Evolutionary conservation across 495 filamentous ascomycete genomes (phyloP).

Genomic region (Hypoxylon perforatum): DNA sequence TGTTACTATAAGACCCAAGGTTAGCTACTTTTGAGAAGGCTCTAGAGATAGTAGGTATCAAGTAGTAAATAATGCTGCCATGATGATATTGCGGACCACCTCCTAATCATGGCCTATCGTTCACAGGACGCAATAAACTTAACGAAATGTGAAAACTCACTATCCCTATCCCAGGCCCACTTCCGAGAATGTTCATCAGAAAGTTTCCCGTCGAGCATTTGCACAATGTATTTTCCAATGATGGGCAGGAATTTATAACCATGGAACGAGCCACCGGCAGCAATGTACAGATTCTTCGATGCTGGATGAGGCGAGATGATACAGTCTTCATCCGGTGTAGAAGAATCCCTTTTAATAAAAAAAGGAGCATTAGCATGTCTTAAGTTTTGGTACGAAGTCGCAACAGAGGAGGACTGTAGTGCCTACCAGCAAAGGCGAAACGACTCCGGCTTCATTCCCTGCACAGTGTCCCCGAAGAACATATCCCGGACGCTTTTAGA

Average conservation of each 20-base stretch:
- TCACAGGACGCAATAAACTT: not conserved
- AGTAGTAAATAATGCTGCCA: not conserved
- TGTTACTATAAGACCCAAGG: not conserved
- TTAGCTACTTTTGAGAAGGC: not conserved
- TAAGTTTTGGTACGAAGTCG: not conserved
- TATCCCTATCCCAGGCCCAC: constrained; percentile 61
- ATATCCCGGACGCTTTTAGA: constrained; percentile 17
- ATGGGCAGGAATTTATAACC: constrained; percentile 66
- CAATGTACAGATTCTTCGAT: constrained; percentile 52
- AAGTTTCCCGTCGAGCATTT: constrained; percentile 61
- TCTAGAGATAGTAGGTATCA: not conserved
- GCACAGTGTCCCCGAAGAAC: constrained; percentile 26
- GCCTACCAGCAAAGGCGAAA: constrained; percentile 42
- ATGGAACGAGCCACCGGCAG: constrained; percentile 52
- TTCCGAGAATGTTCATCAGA: constrained; percentile 50
- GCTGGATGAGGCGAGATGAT: constrained; percentile 63
- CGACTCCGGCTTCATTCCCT: constrained; percentile 23
- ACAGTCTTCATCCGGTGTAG: constrained; percentile 59
- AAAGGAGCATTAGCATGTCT: not conserved
- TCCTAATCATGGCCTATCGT: not conserved
- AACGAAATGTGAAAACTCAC: constrained; percentile 3
- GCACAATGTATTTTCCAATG: constrained; percentile 63
- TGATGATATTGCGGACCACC: not conserved
- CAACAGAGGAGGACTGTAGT: not conserved
- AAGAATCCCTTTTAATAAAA: constrained; percentile 11